Base-by-base conservation (phyloP, 169 alveolate species). In the Eimeria sp. region DNA sequence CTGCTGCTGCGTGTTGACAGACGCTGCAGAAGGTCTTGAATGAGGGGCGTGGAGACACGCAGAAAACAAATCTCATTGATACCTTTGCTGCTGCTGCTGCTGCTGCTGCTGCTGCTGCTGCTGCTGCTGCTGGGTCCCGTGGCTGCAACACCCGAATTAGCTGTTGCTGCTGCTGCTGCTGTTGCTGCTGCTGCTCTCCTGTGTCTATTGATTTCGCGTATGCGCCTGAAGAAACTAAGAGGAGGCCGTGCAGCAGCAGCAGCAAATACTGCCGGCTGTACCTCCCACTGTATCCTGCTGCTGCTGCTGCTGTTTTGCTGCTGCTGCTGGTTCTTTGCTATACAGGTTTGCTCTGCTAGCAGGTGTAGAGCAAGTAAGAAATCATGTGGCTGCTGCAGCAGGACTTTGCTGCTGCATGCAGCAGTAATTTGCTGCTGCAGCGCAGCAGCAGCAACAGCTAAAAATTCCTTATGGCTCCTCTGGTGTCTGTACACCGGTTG, bases 261-360 rank as follows among this genome's bases (percentile, higher is more conserved):
- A 75, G 43, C 87, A 75, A 75, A 75, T 9, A 75, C 49, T 40
- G 87, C 87, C 1, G 87, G 87, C 87, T 75, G 87, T 57, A 75
- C 87, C 20, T 40, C 47, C 87, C 87, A 75, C 58, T 34, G 40
- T 34, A 34, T 34, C 40, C 40, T 34, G 40, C 40, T 34, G 40
- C 40, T 34, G 40, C 40, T 34, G 40, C 40, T 34, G 20, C 40
- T 34, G 40, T 2, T 34, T 5, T 73, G 84, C 84, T 30, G 57
- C 84, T 73, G 84, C 84, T 18, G 51, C 84, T 73, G 84, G 51
- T 73, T 70, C 80, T 70, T 70, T n/a, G 80, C 80, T n/a, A 70
- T 3, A 25, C 80, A 70, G 47, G 80, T 70, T 27, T 70, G 80
- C 6, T 70, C 80, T 18, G 80, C 80, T n/a, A 70, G 80, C 6